Base-by-base conservation (phyloP, 2,329 filamentous ascomycete species). In the Xylariaceae sp. region DNA sequence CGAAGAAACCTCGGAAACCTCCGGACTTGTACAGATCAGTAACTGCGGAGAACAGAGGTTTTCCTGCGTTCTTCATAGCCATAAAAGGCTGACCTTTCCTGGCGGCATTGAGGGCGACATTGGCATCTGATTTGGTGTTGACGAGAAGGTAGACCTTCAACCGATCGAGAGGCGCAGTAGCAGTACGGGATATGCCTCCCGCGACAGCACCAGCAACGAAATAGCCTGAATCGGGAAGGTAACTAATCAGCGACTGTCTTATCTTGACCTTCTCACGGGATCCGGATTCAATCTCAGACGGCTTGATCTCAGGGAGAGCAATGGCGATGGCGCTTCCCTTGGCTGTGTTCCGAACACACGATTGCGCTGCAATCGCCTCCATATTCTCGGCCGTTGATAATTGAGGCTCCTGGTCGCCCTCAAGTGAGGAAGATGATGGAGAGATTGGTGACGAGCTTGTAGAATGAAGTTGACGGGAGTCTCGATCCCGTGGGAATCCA, bases 121-220 rank as follows among this genome's bases (percentile, higher is more conserved):
- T 77, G 64, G 83, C 70, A 56, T 80, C 81, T 53, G 81, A 77
- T 62, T 81, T 83, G 55, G 91, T 96, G 74, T 96, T 93, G 50
- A 96, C 93, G 68, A 99, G 95, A 50, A 99, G 85, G 74, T 96
- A 98, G 63, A 99, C 95, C 78, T 98, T 98, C 56, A 99, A 81
- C 67, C 95, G 91, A 78, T 99, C 95, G 75, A 99, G 87, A 57
- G 95, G 95, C 58, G 95, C 95, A 65, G 95, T 99, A 62, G 91
- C 89, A 71, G 95, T 98, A 72, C 95, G 89, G 71, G 93, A 98
- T 68, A 97, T 88, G 73, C 92, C 93, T 73, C 95, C 95, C 73
- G 93, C 92, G 72, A 96, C 81, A 75, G 92, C 95, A 81, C 95
- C 95, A 74, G 95, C 95, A 78, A 96, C 77, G 77, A 98, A 99